Evolutionary conservation across 495 filamentous ascomycete genomes (phyloP), one percentile per base, ranked within the genome.

Genomic region (Penicillium coffeae): DNA sequence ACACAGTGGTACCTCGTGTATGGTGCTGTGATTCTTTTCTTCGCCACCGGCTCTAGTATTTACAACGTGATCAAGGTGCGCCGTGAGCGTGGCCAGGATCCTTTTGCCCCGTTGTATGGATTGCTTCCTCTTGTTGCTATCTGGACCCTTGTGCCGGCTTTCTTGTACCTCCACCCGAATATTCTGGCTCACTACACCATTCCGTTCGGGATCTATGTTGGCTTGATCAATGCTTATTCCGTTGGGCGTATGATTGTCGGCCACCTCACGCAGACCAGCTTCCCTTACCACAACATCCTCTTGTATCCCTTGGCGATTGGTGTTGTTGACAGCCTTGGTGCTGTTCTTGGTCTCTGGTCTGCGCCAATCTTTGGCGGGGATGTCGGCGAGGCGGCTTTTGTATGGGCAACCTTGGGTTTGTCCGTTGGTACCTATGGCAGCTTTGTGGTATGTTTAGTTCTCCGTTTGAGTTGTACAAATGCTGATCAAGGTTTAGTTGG

Each of bases 211-310:
- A 77, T 96, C 56, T 95, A 88, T 58, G 84, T 86, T 21, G 90
- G 92, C 42, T 68, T 96, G 45, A 74, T 95, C 55, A 96, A 96
- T 62, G 90, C 93, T 36, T 96, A 95, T 66, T 83, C 87, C 46
- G 93, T 98, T 38, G 93, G 93, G 8, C 82, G 89, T 62, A 96
- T 98, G 65, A 97, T 98, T 71, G 85, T 86, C 20, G 91, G 90
- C 1, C 93, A 98, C 66, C 75, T 98, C 3, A 86, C 87, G 50
- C 87, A 91, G 63, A 76, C 85, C 14, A 71, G 78, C 0, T 98
- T 94, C 73, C 92, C 93, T 18, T 93, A 88, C 73, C 79, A 83
- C 66, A 96, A 96, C 64, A 79, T 95, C 18, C 50, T 81, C 78
- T 30, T 67, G 80, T 47, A 86, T 78, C 45, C 82, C 81, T 75